Base-by-base conservation (phyloP, 2,329 filamentous ascomycete species). In the Ophiostoma triangulosporum region DNA sequence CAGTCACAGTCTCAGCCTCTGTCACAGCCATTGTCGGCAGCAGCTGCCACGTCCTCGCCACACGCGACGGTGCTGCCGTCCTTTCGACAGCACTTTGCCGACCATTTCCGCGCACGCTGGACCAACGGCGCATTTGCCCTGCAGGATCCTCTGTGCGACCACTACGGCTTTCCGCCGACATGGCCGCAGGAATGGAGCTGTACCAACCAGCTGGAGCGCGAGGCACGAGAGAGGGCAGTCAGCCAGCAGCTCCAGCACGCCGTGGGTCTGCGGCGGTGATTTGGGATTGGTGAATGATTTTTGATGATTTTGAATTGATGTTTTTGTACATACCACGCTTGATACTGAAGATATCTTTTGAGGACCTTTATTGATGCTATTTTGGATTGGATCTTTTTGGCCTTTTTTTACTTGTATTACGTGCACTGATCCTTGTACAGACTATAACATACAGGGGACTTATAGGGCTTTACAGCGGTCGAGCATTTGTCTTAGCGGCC, bases 191-290 rank as follows among this genome's bases (percentile, higher is more conserved):
- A 55, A 22, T 59, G 58, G 55, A 53, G 52, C 35, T 56, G 54
- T n/a, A 38, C 36, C 4, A 51, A 58, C 31, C 58, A 59, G 32
- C 48, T 59, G 33, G 32, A 38, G n/a, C 40, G 54, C 3, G 58
- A 58, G 43, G 54, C 27, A 9, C 29, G 17, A 15, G 43, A 46
- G 43, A 24, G 15, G 43, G 43, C 15, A 15, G 26, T 48, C 4
- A 48, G 48, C 32, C 55, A 58, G 43, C 24, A 12, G 15, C 11
- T 46, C 6, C 29, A 40, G 45, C 38, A 33, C 17, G 46, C 52
- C 14, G 31, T 20, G 17, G 33, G 4, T 15, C 11, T 31, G 9
- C 14, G n/a, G n/a, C 6, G 40, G 6, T 46, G 26, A 46, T 24
- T n/a, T 33, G 11, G 29, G 6, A 31, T 31, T 31, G 6, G 29